Conservation (phyloP, 2,329 filamentous ascomycete species). For the Clonostachys byssicola region DNA sequence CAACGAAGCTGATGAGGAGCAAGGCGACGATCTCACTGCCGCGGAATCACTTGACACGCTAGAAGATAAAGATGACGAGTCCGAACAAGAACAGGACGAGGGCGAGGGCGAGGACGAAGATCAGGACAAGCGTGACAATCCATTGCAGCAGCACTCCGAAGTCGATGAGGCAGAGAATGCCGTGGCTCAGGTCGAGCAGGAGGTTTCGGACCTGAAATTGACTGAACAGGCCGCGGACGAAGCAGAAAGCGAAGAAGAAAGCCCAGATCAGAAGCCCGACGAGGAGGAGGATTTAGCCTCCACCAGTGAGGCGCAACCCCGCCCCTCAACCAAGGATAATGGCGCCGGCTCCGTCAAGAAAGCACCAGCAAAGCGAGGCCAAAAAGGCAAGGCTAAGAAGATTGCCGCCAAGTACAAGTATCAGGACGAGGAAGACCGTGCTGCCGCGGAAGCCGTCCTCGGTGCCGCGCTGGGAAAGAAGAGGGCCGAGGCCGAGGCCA, state of each 20-base stretch:
- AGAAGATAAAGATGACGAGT: background rate
- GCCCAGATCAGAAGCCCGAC: conserved; percentile 16
- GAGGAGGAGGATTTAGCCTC: conserved; percentile 13
- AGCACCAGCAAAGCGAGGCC: conserved; percentile 58
- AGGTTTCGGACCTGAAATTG: conserved; percentile 14
- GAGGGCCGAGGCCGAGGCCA: conserved; percentile 63
- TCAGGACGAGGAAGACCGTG: conserved; percentile 91
- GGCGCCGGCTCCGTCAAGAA: conserved; percentile 27
- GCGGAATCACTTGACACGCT: background rate
- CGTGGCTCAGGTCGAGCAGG: conserved; percentile 13
- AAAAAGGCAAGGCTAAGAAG: conserved; percentile 81
- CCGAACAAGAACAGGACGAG: conserved; percentile 11
- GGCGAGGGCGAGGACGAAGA: conserved; percentile 13
- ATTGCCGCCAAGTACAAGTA: conserved; percentile 85
- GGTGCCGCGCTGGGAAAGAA: conserved; percentile 67
- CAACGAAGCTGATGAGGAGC: conserved; percentile 1
- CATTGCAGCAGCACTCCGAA: conserved; percentile 22
- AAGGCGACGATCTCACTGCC: background rate
- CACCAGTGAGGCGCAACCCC: conserved; percentile 7
- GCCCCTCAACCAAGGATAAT: conserved; percentile 8
- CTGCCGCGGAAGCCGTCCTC: conserved; percentile 79
- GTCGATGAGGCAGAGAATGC: conserved; percentile 11
- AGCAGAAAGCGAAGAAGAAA: conserved; percentile 14
- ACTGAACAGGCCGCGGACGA: conserved; percentile 13
- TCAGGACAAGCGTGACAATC: conserved; percentile 25